Base-by-base conservation (phyloP, 108 stramenopile genomes). In the Nitzschia palea region DNA sequence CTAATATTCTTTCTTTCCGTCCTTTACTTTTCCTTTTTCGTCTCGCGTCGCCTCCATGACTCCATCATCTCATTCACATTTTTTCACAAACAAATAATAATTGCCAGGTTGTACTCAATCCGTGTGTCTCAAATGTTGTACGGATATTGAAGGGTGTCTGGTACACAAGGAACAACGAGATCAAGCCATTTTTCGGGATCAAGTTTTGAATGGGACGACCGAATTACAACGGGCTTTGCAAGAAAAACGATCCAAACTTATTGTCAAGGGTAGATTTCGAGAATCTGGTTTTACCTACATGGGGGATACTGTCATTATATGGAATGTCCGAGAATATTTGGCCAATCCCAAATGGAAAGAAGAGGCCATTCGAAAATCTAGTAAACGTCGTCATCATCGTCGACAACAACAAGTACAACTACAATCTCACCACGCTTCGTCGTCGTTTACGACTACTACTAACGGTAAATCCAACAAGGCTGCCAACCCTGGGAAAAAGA, bases 341-440 rank as follows among this genome's bases (percentile, higher is more conserved):
- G 44, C 44, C 15, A 63, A 71, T 62, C 58, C 70, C 28, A 87
- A 84, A 51, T 87, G 86, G 86, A 84, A 67, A 70, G 82, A 87
- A 44, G 86, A 87, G 42, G 80, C 83, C 30, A 36, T 87, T 4
- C 66, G 86, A 40, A 70, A 69, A 44, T 81, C 74, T 9, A 56
- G 23, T 15, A 58, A 73, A 27, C 61, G 78, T 4, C 61, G 34
- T n/a, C n/a, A n/a, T n/a, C n/a, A n/a, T n/a, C n/a, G n/a, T n/a
- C n/a, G n/a, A n/a, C n/a, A n/a, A n/a, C n/a, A n/a, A n/a, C n/a
- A n/a, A n/a, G n/a, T n/a, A n/a, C n/a, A n/a, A n/a, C n/a, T n/a
- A n/a, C n/a, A n/a, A n/a, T n/a, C n/a, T n/a, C n/a, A n/a, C n/a
- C n/a, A n/a, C n/a, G n/a, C n/a, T n/a, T n/a, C n/a, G n/a, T n/a